phyloP scores from a whole-genome alignment of 257 asterid species.

The Voacanga thouarsii region DNA sequence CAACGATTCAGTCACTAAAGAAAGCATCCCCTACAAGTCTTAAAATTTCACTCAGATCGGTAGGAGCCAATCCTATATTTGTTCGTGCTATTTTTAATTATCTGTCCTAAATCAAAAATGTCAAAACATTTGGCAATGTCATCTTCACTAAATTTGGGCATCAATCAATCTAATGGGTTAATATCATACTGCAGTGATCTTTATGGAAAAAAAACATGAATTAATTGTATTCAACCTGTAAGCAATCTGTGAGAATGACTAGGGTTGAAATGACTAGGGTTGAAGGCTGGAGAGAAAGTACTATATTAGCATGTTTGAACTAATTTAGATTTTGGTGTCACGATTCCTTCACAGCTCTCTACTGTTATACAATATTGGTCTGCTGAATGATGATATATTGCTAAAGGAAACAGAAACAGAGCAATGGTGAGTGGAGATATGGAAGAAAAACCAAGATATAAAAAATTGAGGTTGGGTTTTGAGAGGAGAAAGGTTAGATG shows the following conservation, averaged over 20 bases:
- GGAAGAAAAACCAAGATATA: no score
- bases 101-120: neutral
- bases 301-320: neutral
- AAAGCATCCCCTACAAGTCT: conserved; percentile 92
- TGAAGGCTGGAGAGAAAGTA: neutral
- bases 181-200: neutral
- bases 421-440: no score
- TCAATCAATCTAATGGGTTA: no score
- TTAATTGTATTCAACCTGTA: no score
- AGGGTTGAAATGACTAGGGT: neutral
- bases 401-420: neutral
- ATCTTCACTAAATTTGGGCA: neutral
- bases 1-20: conserved; percentile 60
- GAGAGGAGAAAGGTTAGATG: neutral
- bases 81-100: neutral
- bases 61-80: conserved; percentile 18
- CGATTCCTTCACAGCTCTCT: neutral
- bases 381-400: no score
- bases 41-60: conserved; percentile 84
- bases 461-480: no score
- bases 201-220: no score
- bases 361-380: neutral
- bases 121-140: neutral
- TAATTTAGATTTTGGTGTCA: no score
- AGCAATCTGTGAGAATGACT: no score